Percentiles rank a stretch among this genome's conserved stretches.
Conservation (phyloP, 2,329 filamentous ascomycete genomes). For the Tolypocladium amazonense region DNA sequence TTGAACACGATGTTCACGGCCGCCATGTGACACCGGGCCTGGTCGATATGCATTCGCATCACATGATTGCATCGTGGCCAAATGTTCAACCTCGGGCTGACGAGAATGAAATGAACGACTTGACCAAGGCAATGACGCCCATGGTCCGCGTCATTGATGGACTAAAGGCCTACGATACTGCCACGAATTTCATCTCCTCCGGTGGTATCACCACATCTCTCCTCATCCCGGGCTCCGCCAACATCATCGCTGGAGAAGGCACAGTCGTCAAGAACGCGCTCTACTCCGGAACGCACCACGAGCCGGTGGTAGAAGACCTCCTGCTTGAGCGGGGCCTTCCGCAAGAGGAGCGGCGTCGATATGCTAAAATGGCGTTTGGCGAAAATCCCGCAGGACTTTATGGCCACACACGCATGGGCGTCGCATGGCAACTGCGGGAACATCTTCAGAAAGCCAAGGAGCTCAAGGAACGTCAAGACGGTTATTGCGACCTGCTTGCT, state of each 20-base stretch:
- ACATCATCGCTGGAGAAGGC: not conserved
- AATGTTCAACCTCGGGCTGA: slow-evolving; percentile 8
- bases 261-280: not conserved
- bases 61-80: slow-evolving; percentile 24
- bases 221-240: not conserved
- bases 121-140: not conserved
- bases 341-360: not conserved
- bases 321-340: not conserved
- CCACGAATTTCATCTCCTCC: not conserved
- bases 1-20: slow-evolving; percentile 21
- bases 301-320: not conserved
- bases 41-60: slow-evolving; percentile 35
- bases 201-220: not conserved
- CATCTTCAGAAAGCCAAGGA: not conserved
- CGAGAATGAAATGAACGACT: not conserved
- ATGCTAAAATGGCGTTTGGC: not conserved
- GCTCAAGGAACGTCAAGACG: slow-evolving; percentile 5
- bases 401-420: not conserved
- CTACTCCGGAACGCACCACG: not conserved
- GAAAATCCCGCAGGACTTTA: not conserved
- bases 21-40: slow-evolving; percentile 31
- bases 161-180: not conserved
- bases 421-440: not conserved
- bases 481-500: slow-evolving; percentile 13
- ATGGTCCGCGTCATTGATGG: not conserved